A percentile compares a stretch with the other conserved stretches of the same genome.
phyloP scores from a whole-genome alignment of 257 asterid genomes.

The Solanum ossicruentum region DNA sequence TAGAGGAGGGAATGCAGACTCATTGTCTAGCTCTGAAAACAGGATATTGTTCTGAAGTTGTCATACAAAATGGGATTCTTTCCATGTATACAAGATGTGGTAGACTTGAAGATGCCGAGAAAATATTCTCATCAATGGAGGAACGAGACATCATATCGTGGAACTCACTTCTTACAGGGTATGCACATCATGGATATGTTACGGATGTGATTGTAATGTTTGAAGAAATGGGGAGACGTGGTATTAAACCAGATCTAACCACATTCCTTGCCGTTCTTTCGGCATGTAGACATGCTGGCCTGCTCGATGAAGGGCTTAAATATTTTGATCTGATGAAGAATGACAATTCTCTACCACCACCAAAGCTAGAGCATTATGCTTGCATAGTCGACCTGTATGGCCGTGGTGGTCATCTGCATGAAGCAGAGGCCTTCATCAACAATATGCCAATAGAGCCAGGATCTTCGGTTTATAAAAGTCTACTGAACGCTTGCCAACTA shows the following conservation, averaged over 20 bases:
- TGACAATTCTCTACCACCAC: constrained; percentile 16
- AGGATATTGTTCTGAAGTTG: constrained; percentile 14
- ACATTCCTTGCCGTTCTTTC: constrained; percentile 43
- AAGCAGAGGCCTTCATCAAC: constrained; percentile 44
- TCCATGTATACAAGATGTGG: constrained; percentile 71
- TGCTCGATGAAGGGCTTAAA: constrained; percentile 38
- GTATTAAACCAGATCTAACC: constrained; percentile 32
- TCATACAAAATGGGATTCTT: constrained; percentile 38
- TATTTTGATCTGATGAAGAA: constrained; percentile 41
- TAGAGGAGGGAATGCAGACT: constrained; percentile 36
- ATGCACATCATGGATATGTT: constrained; percentile 45
- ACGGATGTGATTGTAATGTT: constrained; percentile 34
- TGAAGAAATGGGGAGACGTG: constrained; percentile 36
- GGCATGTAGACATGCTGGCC: constrained; percentile 57
- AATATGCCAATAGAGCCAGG: constrained; percentile 39
- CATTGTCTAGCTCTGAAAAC: constrained; percentile 37
- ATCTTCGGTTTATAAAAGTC: constrained; percentile 34
- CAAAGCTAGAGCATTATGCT: constrained; percentile 46
- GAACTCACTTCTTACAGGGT: constrained; percentile 47
- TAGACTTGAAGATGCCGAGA: constrained; percentile 24
- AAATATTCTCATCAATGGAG: constrained; percentile 35
- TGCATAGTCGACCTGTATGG: constrained; percentile 55
- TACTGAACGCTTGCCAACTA: constrained; percentile 39
- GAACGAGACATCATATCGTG: constrained; percentile 44
- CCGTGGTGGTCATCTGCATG: constrained; percentile 44